phyloP scores from a whole-genome alignment of 495 filamentous ascomycete species.

The Podospora australis region DNA sequence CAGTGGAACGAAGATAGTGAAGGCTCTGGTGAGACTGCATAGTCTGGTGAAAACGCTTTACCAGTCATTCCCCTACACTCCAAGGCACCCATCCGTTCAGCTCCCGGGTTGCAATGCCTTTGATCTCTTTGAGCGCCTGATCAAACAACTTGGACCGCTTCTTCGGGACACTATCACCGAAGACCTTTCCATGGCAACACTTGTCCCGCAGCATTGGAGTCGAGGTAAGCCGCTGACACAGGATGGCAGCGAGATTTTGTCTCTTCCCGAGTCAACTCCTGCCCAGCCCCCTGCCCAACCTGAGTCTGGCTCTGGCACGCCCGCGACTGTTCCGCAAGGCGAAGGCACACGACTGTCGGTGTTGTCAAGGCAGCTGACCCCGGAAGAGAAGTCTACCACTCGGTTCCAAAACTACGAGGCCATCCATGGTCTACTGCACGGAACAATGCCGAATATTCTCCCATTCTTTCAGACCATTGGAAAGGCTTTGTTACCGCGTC shows the following conservation, averaged over 20 bases:
- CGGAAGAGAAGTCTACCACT: constrained; percentile 31
- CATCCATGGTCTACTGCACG: constrained; percentile 68
- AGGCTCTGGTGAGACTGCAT: constrained; percentile 69
- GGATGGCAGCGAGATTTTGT: neutral
- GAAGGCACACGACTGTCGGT: constrained; percentile 27
- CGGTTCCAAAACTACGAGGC: constrained; percentile 72
- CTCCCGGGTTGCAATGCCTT: constrained; percentile 70
- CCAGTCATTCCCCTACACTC: constrained; percentile 64
- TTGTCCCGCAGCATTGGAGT: constrained; percentile 41
- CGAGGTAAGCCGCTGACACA: constrained; percentile 14
- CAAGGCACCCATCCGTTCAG: constrained; percentile 30
- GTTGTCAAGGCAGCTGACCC: constrained; percentile 18
- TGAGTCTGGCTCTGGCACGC: neutral
- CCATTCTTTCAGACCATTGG: constrained; percentile 75
- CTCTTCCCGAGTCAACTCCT: neutral
- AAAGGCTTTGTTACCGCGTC: constrained; percentile 67
- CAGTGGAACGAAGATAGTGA: constrained; percentile 66
- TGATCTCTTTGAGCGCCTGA: constrained; percentile 65
- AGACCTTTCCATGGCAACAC: constrained; percentile 57
- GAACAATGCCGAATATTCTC: constrained; percentile 62
- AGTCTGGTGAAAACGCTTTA: constrained; percentile 65
- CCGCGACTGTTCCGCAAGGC: constrained; percentile 26
- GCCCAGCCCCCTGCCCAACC: neutral
- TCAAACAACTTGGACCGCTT: constrained; percentile 66
- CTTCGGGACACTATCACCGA: constrained; percentile 77